Evolutionary conservation across 2,329 filamentous ascomycete genomes (phyloP).

Genomic region (Phaeosphaeriaceae sp.): DNA sequence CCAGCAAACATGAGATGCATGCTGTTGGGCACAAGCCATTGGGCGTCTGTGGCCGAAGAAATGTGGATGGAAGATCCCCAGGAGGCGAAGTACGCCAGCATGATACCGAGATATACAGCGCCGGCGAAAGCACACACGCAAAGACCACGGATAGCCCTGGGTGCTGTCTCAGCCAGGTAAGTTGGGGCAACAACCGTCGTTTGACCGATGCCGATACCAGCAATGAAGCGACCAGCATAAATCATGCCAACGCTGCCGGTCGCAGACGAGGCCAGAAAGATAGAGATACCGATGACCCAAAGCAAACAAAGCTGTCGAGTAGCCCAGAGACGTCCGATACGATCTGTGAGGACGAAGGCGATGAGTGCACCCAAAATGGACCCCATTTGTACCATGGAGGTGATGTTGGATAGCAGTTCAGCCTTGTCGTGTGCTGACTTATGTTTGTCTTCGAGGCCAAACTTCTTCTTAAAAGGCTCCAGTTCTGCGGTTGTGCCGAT

Average conservation of each 20-base stretch:
- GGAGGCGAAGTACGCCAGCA: constrained; percentile 78
- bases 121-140: constrained; percentile 76
- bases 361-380: constrained; percentile 74
- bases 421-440: constrained; percentile 41
- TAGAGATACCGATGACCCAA: constrained; percentile 51
- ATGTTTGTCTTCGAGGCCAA: constrained; percentile 42
- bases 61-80: constrained; percentile 62
- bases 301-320: constrained; percentile 51
- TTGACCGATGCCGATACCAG: constrained; percentile 70
- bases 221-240: constrained; percentile 71
- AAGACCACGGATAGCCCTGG: constrained; percentile 72
- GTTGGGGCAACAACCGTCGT: constrained; percentile 73
- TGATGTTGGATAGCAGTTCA: constrained; percentile 67
- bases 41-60: constrained; percentile 50
- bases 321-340: constrained; percentile 53
- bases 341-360: constrained; percentile 59
- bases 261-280: constrained; percentile 47
- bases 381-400: constrained; percentile 82
- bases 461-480: constrained; percentile 44
- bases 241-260: constrained; percentile 56
- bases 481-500: constrained; percentile 69
- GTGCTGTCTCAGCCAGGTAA: constrained; percentile 76
- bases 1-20: constrained; percentile 80
- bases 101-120: constrained; percentile 78
- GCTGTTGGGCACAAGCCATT: constrained; percentile 72